Percentiles rank a stretch among this genome's conserved stretches.
These are phyloP conservation scores for Protoeuglena noctilucae DNA, from an alignment of 139 green algal genomes.

Conservation along the genomic window DNA sequence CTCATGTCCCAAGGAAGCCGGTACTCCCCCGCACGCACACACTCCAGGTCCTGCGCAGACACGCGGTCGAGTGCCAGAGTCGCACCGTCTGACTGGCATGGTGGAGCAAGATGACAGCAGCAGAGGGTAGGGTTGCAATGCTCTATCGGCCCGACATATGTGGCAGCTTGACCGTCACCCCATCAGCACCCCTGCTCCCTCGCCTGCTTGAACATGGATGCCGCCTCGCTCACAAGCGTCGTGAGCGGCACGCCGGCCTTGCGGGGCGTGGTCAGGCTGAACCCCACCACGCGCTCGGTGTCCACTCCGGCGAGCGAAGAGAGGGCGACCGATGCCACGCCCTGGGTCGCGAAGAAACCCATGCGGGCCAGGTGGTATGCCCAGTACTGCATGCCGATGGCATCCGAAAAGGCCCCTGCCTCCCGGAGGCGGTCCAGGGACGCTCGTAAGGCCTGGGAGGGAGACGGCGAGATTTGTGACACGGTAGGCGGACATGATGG, in stretches of 20 bases:
- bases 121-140: no score
- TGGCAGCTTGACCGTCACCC: not conserved
- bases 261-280: not conserved
- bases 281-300: not conserved
- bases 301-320: not conserved
- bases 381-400: constrained; percentile 39
- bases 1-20: constrained; percentile 71
- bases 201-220: constrained; percentile 19
- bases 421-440: not conserved
- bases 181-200: not conserved
- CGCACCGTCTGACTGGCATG: no score
- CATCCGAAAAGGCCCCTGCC: constrained; percentile 13
- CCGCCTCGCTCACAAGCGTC: constrained; percentile 7
- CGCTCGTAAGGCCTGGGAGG: no score
- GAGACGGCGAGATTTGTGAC: no score
- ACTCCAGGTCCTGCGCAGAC: constrained; percentile 15
- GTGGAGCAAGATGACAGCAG: no score
- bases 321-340: not conserved
- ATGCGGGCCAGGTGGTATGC: constrained; percentile 46
- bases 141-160: no score
- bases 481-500: no score
- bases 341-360: constrained; percentile 49
- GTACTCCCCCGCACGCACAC: constrained; percentile 29
- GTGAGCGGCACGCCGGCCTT: not conserved
- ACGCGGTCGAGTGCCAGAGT: not conserved